Evolutionary conservation across 2,329 filamentous ascomycete species (phyloP).

Genomic region (Celoporthe dispersa): DNA sequence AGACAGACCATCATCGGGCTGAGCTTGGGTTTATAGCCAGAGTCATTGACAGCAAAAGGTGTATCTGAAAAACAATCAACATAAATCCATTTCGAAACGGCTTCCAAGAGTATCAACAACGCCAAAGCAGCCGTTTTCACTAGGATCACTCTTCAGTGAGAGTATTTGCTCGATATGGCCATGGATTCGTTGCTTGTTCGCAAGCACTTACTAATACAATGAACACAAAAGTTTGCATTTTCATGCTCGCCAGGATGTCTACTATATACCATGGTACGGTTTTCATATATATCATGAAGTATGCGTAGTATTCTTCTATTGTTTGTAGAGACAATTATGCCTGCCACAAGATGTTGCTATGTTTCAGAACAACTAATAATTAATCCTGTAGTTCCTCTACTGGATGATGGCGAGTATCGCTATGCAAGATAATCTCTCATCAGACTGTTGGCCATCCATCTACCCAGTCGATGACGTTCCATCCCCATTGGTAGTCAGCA

Average conservation of each 20-base stretch:
- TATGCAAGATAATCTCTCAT: conserved; percentile 26
- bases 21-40: neutral
- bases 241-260: too few relatives aligned
- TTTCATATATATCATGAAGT: neutral
- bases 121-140: too few relatives aligned
- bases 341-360: neutral
- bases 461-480: conserved; percentile 46
- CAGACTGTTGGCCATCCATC: conserved; percentile 32
- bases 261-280: too few relatives aligned
- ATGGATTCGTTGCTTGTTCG: too few relatives aligned
- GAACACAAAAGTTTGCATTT: too few relatives aligned
- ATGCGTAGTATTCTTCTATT: neutral
- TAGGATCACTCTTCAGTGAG: too few relatives aligned
- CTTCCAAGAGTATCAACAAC: too few relatives aligned
- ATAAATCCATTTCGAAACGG: too few relatives aligned
- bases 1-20: too few relatives aligned
- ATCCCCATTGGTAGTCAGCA: conserved; percentile 49
- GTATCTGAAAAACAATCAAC: neutral
- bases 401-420: too few relatives aligned
- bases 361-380: neutral
- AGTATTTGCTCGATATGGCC: too few relatives aligned
- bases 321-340: neutral
- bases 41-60: neutral
- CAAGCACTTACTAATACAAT: too few relatives aligned
- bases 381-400: neutral